These are phyloP conservation scores for Flaveria robusta DNA, from an alignment of 129 eudicot genomes.

Conservation along the genomic window DNA sequence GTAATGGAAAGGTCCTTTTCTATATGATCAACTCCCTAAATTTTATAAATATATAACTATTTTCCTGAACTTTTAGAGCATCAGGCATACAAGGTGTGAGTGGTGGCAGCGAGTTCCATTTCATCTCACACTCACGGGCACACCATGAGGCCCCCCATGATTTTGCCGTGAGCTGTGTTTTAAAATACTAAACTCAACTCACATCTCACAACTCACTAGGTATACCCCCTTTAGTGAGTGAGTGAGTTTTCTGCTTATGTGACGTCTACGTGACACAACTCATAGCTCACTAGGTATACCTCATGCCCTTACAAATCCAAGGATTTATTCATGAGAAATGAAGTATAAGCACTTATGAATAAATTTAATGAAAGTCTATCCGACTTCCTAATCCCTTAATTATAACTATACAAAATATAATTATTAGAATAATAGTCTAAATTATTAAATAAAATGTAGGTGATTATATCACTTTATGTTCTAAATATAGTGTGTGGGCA, in stretches of 20 bases:
- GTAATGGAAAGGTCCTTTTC: background rate
- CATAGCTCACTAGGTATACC: too few relatives aligned
- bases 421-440: background rate
- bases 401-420: background rate
- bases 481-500: background rate
- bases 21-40: background rate
- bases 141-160: too few relatives aligned
- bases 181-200: too few relatives aligned
- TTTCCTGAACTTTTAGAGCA: background rate
- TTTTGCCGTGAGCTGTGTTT: too few relatives aligned
- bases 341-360: background rate
- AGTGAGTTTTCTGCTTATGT: too few relatives aligned
- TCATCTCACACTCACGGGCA: too few relatives aligned
- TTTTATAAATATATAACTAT: background rate
- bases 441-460: background rate
- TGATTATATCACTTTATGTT: background rate
- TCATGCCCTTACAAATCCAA: background rate
- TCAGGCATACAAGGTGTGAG: too few relatives aligned
- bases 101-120: too few relatives aligned
- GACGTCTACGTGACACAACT: too few relatives aligned
- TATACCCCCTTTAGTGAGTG: too few relatives aligned
- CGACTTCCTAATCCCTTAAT: background rate
- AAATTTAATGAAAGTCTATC: background rate
- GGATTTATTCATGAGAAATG: background rate
- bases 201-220: too few relatives aligned